Base-by-base conservation (phyloP, 345 rosid species). In the Hevea brasiliensis region DNA sequence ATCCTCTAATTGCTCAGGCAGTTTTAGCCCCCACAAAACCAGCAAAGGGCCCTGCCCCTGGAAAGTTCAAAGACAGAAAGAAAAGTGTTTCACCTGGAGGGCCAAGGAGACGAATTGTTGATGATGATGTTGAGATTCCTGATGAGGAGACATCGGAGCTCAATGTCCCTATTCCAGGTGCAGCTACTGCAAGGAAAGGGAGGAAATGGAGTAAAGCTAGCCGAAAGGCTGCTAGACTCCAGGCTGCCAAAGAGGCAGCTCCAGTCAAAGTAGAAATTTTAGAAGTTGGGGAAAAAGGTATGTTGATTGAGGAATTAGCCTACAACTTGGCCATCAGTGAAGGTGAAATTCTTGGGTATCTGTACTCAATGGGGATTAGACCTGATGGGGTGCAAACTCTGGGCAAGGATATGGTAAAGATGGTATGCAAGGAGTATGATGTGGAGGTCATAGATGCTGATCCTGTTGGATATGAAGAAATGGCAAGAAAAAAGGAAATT, bases 161-260 rank as follows among this genome's bases (percentile, higher is more conserved):
- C 56, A 87, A 84, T 68, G 82, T 85, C 58, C 73, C 89, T 37
- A 85, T 88, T 77, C 89, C 89, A 62, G 90, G 94, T 72, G 83
- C 89, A 45, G 70, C 79, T 37, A 68, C 44, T 3, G 89, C 85
- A 17, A 88, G 94, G 76, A 95, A 88, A 85, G 97, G 98, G 82
- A 87, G 99, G 85, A 95, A 92, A 83, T 92, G 98, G 99, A 95
- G 84, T 84, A 95, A 92, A 87, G 99, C 99, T 58, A 87, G 94
- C 70, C 79, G 99, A 81, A 95, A 86, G 86, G 99, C 99, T 57
- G 99, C 89, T 48, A 90, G 86, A 68, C 84, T 90, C 55, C 93
- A 84, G 85, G 99, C 99, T 79, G 99, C 91, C 51, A 89, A 80
- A 80, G 98, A 92, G 14, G 94, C 98, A 20, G 98, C 99, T 70